Evolutionary conservation across 345 rosid genomes (phyloP), one percentile per base, ranked within the genome.

Genomic region (Gossypium rotundifolium): DNA sequence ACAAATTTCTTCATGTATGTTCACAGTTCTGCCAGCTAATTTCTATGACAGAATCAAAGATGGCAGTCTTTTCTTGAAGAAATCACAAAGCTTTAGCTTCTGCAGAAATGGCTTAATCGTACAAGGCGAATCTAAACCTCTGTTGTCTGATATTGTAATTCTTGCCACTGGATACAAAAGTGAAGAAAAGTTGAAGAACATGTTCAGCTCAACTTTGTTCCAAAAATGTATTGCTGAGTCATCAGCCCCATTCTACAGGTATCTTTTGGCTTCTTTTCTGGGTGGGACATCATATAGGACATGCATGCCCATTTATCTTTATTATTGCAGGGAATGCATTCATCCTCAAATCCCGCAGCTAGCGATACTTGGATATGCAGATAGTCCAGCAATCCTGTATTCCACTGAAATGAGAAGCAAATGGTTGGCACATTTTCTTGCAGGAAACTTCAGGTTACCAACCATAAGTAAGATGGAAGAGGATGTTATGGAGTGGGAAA

Each of bases 271-370:
- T 25, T 55, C 12, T 49, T 33, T 33, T 33, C 5, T 5, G 40
- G 40, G 7, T 33, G 40, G 40, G 40, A 33, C 7, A 33, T 33
- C 7, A 33, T 33, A 11, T 48, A 48, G 14, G 52, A 48, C 17
- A 48, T 33, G 40, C 40, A 33, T 45, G 3, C 49, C 17, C 7
- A 4, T 57, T 23, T 58, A 59, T 14, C 2, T 71, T 40, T 64
- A 16, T 62, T 63, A 10, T 13, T 51, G 57, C 72, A 76, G 82
- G 72, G 80, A 82, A 65, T 46, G 77, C 29, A 33, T 82, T 38
- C 82, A 82, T 76, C 82, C 84, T 73, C 84, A 76, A 17, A 82
- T 82, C 33, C 84, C 82, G 1, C 84, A 55, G 27, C 53, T 82
- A 55, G 84, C 77, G 1, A 27, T 74, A 42, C 49, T 79, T 7